These are phyloP conservation scores for Solanum infundibuliforme DNA, from an alignment of 257 asterid genomes.

Conservation along the genomic window DNA sequence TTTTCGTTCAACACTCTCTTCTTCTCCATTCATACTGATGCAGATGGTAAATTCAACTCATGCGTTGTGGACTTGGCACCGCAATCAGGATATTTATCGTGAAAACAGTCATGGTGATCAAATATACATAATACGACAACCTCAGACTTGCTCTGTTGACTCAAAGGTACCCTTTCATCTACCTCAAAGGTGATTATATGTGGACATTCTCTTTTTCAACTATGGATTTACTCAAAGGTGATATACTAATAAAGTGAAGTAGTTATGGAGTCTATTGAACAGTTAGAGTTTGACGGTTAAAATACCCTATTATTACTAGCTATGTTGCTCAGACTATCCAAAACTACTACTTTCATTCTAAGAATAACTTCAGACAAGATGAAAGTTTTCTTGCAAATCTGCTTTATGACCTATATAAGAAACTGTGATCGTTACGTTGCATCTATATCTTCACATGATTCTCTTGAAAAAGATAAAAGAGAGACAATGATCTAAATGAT, in stretches of 20 bases:
- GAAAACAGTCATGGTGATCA: conserved; percentile 57
- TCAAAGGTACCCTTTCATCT: conserved; percentile 11
- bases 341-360: too few relatives aligned
- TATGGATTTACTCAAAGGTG: not conserved
- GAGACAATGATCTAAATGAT: not conserved
- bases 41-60: conserved; percentile 69
- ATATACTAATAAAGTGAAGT: not conserved
- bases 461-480: not conserved
- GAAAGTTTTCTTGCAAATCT: not conserved
- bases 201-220: not conserved
- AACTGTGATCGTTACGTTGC: not conserved
- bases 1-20: not conserved
- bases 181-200: not conserved
- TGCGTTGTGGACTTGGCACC: conserved; percentile 94
- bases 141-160: conserved; percentile 36
- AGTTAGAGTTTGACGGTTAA: not conserved
- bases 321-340: too few relatives aligned
- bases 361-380: not conserved
- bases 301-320: not conserved
- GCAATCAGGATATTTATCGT: conserved; percentile 67
- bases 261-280: not conserved
- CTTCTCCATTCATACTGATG: not conserved
- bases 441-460: not conserved
- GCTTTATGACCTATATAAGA: not conserved
- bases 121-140: conserved; percentile 76